A percentile compares a stretch with the other conserved stretches of the same genome.
Conservation (phyloP, 345 rosid genomes). For the Kandelia obovata region DNA sequence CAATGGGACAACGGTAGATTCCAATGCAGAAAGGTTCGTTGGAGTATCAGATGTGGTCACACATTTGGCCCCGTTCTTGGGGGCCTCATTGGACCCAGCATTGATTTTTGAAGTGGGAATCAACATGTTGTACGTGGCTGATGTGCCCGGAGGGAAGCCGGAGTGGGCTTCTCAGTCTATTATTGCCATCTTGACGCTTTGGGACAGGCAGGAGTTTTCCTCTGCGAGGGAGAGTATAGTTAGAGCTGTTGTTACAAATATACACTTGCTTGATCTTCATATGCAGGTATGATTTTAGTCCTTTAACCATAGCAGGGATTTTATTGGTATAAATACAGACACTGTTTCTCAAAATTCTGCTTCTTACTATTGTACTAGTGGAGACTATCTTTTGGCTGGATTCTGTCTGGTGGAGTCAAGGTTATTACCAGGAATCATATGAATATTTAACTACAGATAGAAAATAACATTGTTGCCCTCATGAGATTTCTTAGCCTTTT, state of each 20-base stretch:
- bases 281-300: slow-evolving; percentile 62
- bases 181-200: slow-evolving; percentile 87
- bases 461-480: not conserved
- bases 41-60: slow-evolving; percentile 87
- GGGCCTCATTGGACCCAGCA: slow-evolving; percentile 90
- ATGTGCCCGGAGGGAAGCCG: slow-evolving; percentile 96
- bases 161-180: slow-evolving; percentile 98
- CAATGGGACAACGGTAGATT: slow-evolving; percentile 47
- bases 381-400: not conserved
- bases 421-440: not conserved
- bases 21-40: slow-evolving; percentile 77
- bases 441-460: not conserved
- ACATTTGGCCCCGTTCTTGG: slow-evolving; percentile 85
- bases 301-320: not conserved
- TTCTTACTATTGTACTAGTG: not conserved
- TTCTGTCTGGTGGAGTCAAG: not conserved
- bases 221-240: slow-evolving; percentile 98
- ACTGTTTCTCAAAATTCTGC: not conserved
- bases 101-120: slow-evolving; percentile 95
- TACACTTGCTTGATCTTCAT: slow-evolving; percentile 91
- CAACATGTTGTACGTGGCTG: slow-evolving; percentile 91
- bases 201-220: slow-evolving; percentile 98
- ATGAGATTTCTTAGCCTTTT: not conserved
- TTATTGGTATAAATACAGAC: not conserved
- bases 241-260: slow-evolving; percentile 88